Percentiles rank a stretch among this genome's conserved stretches.
These are phyloP conservation scores for Papiliotrema laurentii DNA, from an alignment of 1,284 basidiomycete genomes.

Conservation along the genomic window DNA sequence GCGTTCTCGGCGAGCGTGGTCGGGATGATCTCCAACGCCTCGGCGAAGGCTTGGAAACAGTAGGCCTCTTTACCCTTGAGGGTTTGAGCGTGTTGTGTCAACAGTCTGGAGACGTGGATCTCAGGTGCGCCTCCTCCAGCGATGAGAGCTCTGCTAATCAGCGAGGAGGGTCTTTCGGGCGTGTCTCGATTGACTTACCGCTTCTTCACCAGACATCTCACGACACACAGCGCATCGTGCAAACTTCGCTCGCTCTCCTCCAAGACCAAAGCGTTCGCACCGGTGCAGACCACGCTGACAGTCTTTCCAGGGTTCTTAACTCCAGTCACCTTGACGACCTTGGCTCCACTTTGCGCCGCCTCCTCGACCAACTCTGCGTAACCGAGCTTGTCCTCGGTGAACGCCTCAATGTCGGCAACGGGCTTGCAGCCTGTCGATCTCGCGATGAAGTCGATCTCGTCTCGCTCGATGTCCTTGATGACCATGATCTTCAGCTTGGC, in stretches of 20 bases:
- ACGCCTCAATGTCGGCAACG: slow-evolving; percentile 94
- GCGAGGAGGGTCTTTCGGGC: not conserved
- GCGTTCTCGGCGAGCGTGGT: slow-evolving; percentile 98
- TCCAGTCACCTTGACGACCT: slow-evolving; percentile 91
- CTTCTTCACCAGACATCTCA: slow-evolving; percentile 97
- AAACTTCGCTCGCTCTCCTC: slow-evolving; percentile 97
- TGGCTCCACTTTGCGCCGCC: slow-evolving; percentile 74
- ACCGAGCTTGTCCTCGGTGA: slow-evolving; percentile 98
- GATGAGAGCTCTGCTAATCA: slow-evolving; percentile 71
- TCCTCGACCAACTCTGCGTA: slow-evolving; percentile 96
- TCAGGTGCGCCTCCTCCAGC: slow-evolving; percentile 97
- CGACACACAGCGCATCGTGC: slow-evolving; percentile 97
- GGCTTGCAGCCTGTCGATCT: slow-evolving; percentile 95
- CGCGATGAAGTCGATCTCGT: slow-evolving; percentile 96
- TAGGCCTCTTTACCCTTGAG: slow-evolving; percentile 98
- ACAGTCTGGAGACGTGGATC: slow-evolving; percentile 91
- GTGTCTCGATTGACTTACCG: slow-evolving; percentile 56
- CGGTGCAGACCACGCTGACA: slow-evolving; percentile 92
- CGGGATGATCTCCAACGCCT: slow-evolving; percentile 96
- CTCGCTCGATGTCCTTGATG: slow-evolving; percentile 96
- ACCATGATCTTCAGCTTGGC: slow-evolving; percentile 96
- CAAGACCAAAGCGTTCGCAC: slow-evolving; percentile 86
- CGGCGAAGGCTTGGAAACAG: slow-evolving; percentile 97
- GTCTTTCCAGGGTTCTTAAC: slow-evolving; percentile 94
- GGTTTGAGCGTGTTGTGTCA: slow-evolving; percentile 88